Base-by-base conservation (phyloP, 148 eudicot genomes). In the Beta vulgaris region DNA sequence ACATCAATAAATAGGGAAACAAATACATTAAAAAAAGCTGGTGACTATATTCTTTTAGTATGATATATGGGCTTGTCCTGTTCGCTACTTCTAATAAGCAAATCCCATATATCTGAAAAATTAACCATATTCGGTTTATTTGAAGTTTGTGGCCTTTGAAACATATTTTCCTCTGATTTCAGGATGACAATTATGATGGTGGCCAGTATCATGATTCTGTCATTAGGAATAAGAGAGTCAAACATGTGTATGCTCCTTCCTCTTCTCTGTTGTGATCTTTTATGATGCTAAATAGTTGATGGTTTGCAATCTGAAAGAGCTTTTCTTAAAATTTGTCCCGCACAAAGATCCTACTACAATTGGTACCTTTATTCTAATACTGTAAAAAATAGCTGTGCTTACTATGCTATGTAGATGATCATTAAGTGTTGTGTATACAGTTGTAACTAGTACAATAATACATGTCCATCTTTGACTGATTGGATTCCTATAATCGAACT, bases 121-220 rank as follows among this genome's bases (percentile, higher is more conserved):
- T 4, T 19, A 28, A 5, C 35, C 4, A 18, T 32, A 29, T 48
- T 2, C 7, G 26, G 21, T 66, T 36, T 53, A 36, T 53, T 36
- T 53, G 26, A 35, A 23, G 15, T 26, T 43, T 46, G 54, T 48
- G 46, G 68, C 37, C 25, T 6, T n/a, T 44, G 23, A 42, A 32
- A n/a, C 26, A 7, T 26, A 15, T 23, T 76, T 58, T 43, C 64
- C 48, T 35, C 61, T 77, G 44, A 9, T 48, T 71, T 34, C 79
- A 80, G 83, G 83, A 72, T 72, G 73, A 28, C 61, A 55, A 28
- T 51, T 54, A 46, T 34, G 49, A 71, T 42, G 76, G 39, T 75
- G 75, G 65, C 58, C 63, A 51, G 70, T 44, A 5, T 57, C 60
- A 49, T 46, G 69, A 76, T 44, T 49, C 72, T 44, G 23, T 23